Evolutionary conservation across 208 protist genomes (phyloP).

Genomic region (Trypanosoma vivax): DNA sequence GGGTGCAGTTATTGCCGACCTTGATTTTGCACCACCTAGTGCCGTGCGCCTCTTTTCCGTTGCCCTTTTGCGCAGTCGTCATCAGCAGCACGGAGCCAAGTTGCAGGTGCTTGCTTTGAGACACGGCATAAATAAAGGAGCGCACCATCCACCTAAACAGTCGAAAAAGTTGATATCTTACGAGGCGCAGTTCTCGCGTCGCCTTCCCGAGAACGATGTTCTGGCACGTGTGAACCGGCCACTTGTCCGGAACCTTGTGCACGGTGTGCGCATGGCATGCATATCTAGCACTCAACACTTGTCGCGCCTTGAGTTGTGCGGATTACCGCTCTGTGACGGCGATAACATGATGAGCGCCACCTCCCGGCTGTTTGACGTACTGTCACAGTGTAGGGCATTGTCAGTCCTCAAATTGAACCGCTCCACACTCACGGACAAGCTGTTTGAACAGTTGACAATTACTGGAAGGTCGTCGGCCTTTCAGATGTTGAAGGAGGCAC

Average conservation of each 20-base stretch:
- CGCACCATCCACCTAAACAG: conserved; percentile 11
- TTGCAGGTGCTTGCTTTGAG: conserved; percentile 7
- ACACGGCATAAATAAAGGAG: conserved; percentile 11
- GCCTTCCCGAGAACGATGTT: conserved; percentile 10
- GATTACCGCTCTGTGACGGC: conserved; percentile 17
- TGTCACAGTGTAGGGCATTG: conserved; percentile 32
- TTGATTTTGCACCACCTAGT: conserved; percentile 19
- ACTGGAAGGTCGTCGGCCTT: conserved; percentile 6
- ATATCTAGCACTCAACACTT: conserved; percentile 21
- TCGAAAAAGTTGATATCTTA: conserved; percentile 8
- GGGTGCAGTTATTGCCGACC: conserved; percentile 31
- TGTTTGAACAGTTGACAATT: conserved; percentile 19
- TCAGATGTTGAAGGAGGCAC: conserved; percentile 41
- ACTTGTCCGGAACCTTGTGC: conserved; percentile 23
- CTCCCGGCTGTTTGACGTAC: conserved; percentile 23
- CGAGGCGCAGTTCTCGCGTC: conserved; percentile 1
- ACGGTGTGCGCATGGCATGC: conserved; percentile 24
- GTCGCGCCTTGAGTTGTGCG: conserved; percentile 29
- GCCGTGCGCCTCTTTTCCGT: conserved; percentile 21
- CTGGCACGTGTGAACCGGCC: conserved; percentile 5
- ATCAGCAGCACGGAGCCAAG: neutral
- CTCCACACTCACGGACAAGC: conserved; percentile 24
- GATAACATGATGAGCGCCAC: neutral
- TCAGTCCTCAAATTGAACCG: conserved; percentile 30
- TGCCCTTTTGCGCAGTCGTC: conserved; percentile 6